Percentiles rank a stretch among this genome's conserved stretches.
phyloP scores from a whole-genome alignment of 1,284 basidiomycete species.

The Cystobasidium sp. region DNA sequence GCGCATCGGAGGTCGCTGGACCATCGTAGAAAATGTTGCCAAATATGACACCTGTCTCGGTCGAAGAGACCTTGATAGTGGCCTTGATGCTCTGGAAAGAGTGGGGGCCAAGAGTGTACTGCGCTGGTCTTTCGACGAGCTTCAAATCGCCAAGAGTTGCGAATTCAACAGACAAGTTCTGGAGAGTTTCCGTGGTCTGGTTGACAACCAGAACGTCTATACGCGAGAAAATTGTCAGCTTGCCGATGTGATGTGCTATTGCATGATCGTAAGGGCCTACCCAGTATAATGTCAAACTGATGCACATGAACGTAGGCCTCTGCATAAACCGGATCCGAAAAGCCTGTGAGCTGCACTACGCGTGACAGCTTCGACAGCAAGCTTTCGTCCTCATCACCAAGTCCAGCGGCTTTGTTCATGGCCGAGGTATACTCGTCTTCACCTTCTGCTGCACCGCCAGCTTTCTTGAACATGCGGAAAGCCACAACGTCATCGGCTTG shows the following conservation, averaged over 20 bases:
- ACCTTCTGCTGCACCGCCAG: slow-evolving; percentile 75
- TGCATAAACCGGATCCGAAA: slow-evolving; percentile 97
- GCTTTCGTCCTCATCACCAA: slow-evolving; percentile 78
- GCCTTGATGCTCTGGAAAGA: slow-evolving; percentile 99
- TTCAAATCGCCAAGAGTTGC: slow-evolving; percentile 97
- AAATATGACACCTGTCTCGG: slow-evolving; percentile 97
- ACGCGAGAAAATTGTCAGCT: slow-evolving; percentile 18
- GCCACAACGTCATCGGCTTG: slow-evolving; percentile 91
- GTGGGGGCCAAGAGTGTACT: slow-evolving; percentile 92
- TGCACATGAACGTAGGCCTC: slow-evolving; percentile 98
- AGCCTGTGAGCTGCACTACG: slow-evolving; percentile 95
- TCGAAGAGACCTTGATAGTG: slow-evolving; percentile 96
- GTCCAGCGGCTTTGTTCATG: slow-evolving; percentile 85
- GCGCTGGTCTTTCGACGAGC: slow-evolving; percentile 90
- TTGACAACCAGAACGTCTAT: slow-evolving; percentile 94
- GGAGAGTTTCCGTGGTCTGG: slow-evolving; percentile 90
- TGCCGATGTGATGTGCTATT: slow-evolving; percentile 1
- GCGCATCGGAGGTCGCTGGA: slow-evolving; percentile 76
- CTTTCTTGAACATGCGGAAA: slow-evolving; percentile 96
- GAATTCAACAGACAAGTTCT: slow-evolving; percentile 96
- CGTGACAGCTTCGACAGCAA: slow-evolving; percentile 94
- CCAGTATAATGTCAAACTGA: slow-evolving; percentile 94
- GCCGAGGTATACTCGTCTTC: slow-evolving; percentile 86
- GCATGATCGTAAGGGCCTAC: slow-evolving; percentile 58
- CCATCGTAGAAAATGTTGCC: slow-evolving; percentile 93